A percentile compares a stretch with the other conserved stretches of the same genome.
Conservation (phyloP, 257 asterid genomes). For the Euphrasia confusa region DNA sequence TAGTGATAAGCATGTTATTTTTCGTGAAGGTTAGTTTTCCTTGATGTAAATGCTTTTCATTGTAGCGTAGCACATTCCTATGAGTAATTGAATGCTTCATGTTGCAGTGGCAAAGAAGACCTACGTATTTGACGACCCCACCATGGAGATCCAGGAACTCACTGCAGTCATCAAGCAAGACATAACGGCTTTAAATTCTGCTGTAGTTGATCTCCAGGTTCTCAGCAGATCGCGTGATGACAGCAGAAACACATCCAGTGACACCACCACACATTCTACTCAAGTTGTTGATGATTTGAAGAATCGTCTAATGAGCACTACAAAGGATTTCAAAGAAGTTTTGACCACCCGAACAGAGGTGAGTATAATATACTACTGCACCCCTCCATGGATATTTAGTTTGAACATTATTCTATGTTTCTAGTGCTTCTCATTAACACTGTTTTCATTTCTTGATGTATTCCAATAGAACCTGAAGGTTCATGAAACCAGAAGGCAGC, state of each 20-base stretch:
- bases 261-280: conserved; percentile 78
- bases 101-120: conserved; percentile 87
- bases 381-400: neutral
- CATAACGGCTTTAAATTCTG: conserved; percentile 82
- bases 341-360: conserved; percentile 97
- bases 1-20: neutral
- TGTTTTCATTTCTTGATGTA: conserved; percentile 18
- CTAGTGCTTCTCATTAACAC: conserved; percentile 16
- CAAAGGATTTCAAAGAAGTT: conserved; percentile 93
- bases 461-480: conserved; percentile 72
- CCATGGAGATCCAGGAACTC: conserved; percentile 88
- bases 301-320: conserved; percentile 82
- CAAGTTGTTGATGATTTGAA: conserved; percentile 92
- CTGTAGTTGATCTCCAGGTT: conserved; percentile 87
- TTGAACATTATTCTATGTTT: neutral
- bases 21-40: neutral
- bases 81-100: conserved; percentile 17
- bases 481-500: conserved; percentile 78
- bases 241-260: conserved; percentile 50
- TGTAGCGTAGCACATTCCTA: conserved; percentile 9
- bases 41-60: neutral
- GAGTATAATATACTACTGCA: conserved; percentile 10
- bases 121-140: conserved; percentile 88
- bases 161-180: conserved; percentile 94
- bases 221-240: conserved; percentile 60